A percentile compares a stretch with the other conserved stretches of the same genome.
Evolutionary conservation across 108 stramenopile species (phyloP).

Genomic region (Pseudonitzschia multiseries): DNA sequence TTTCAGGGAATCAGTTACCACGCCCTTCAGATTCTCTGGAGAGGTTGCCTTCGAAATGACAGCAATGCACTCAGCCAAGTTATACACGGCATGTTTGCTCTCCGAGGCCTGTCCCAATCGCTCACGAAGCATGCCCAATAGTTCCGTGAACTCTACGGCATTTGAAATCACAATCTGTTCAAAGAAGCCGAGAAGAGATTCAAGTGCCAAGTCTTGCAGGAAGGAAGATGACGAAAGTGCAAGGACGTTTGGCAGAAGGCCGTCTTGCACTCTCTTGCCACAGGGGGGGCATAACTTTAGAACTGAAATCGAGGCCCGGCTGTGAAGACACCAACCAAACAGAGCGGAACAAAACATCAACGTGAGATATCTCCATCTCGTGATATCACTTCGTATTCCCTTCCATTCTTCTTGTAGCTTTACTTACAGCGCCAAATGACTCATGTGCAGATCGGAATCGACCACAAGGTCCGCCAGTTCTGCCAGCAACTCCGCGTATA

Average conservation of each 20-base stretch:
- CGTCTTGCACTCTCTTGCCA: constrained; percentile 49
- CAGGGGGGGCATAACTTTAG: constrained; percentile 66
- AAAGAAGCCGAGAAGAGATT: constrained; percentile 70
- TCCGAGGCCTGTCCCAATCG: constrained; percentile 38
- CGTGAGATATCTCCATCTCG: not conserved
- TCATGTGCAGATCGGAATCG: constrained; percentile 92
- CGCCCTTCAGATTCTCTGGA: constrained; percentile 40
- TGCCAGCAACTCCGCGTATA: constrained; percentile 71
- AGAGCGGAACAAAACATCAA: not conserved
- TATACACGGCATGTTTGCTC: constrained; percentile 78
- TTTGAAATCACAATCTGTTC: constrained; percentile 58
- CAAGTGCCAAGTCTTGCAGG: constrained; percentile 86
- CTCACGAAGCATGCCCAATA: constrained; percentile 54
- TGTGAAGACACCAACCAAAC: constrained; percentile 8
- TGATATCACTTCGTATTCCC: constrained; percentile 5
- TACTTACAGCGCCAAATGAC: constrained; percentile 78
- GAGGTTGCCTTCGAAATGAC: constrained; percentile 58
- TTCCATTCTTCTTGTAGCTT: not conserved
- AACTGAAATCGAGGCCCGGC: constrained; percentile 53
- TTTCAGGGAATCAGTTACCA: constrained; percentile 47
- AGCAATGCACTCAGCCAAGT: constrained; percentile 81
- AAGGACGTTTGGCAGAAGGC: constrained; percentile 78
- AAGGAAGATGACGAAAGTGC: constrained; percentile 83
- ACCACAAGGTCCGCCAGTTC: constrained; percentile 78
- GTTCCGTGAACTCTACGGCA: constrained; percentile 71